Conservation (phyloP, 2,329 filamentous ascomycete genomes). For the Colletotrichum sp. region DNA sequence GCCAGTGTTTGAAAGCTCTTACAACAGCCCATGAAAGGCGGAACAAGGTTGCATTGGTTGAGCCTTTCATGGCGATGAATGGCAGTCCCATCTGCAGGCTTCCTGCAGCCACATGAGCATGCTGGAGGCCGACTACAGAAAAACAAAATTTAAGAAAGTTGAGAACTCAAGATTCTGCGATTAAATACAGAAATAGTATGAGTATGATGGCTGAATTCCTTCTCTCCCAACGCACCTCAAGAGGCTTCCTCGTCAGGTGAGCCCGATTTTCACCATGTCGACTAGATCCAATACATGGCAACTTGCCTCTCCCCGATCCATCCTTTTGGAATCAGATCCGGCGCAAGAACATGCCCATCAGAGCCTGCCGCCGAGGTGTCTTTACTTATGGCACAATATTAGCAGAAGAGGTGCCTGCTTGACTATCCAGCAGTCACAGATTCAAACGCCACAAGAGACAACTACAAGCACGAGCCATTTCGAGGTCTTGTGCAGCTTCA, state of each 20-base stretch:
- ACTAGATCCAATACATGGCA: not conserved
- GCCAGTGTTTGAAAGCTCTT: not conserved
- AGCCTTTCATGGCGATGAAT: not conserved
- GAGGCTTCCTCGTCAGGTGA: not conserved
- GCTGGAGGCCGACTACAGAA: not conserved
- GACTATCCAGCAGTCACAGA: not conserved
- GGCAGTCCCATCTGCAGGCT: not conserved
- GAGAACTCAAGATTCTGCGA: not conserved
- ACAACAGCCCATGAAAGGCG: not conserved
- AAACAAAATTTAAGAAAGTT: not conserved
- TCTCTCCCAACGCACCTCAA: not conserved
- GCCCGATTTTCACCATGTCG: not conserved
- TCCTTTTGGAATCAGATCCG: not conserved
- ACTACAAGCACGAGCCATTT: not conserved
- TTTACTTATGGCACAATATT: not conserved
- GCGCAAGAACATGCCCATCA: not conserved
- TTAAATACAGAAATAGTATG: not conserved
- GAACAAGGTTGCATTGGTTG: not conserved
- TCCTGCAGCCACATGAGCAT: not conserved
- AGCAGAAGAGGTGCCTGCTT: not conserved
- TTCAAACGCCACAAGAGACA: not conserved
- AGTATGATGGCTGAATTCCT: not conserved
- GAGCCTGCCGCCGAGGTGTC: not conserved
- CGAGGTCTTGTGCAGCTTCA: not conserved
- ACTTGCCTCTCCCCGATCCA: not conserved